Conservation (phyloP, 2,329 filamentous ascomycete species). For the Apiospora kogelbergensis region DNA sequence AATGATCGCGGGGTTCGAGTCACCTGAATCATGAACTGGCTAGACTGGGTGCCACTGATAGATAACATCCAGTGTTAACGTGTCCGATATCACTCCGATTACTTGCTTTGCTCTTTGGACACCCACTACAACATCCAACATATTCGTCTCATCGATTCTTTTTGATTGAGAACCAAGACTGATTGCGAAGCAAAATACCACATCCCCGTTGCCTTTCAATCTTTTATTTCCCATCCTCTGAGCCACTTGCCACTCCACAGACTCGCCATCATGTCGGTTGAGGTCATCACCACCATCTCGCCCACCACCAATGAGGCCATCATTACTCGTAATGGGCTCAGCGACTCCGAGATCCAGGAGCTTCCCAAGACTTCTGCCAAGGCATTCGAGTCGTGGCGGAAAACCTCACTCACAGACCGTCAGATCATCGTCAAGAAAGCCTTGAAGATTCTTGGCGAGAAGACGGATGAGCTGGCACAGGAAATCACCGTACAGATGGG, state of each 20-base stretch:
- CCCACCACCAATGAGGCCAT: slow-evolving; percentile 85
- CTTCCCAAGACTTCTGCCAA: slow-evolving; percentile 71
- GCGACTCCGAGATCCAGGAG: slow-evolving; percentile 65
- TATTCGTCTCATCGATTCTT: not conserved
- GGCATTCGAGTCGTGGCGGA: slow-evolving; percentile 75
- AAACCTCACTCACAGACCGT: slow-evolving; percentile 72
- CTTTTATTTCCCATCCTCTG: not conserved
- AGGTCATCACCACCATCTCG: slow-evolving; percentile 77
- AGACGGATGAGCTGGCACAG: slow-evolving; percentile 76
- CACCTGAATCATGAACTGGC: not conserved
- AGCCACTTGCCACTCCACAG: not conserved
- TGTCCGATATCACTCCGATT: slow-evolving; percentile 4
- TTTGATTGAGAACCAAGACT: not conserved
- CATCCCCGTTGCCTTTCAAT: not conserved
- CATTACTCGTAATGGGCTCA: slow-evolving; percentile 74
- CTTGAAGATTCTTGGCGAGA: slow-evolving; percentile 66
- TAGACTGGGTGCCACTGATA: not conserved
- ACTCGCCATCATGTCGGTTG: slow-evolving; percentile 55
- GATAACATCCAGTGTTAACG: not conserved
- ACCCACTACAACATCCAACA: not conserved
- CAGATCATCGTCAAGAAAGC: slow-evolving; percentile 81
- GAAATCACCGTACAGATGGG: slow-evolving; percentile 96
- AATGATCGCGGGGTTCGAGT: not conserved
- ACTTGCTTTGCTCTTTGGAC: not conserved
- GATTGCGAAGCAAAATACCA: not conserved